Evolutionary conservation across 192 early-diverging fungal species (phyloP), one percentile per base, ranked within the genome.

Genomic region (Gryganskiella cystojenkinii): DNA sequence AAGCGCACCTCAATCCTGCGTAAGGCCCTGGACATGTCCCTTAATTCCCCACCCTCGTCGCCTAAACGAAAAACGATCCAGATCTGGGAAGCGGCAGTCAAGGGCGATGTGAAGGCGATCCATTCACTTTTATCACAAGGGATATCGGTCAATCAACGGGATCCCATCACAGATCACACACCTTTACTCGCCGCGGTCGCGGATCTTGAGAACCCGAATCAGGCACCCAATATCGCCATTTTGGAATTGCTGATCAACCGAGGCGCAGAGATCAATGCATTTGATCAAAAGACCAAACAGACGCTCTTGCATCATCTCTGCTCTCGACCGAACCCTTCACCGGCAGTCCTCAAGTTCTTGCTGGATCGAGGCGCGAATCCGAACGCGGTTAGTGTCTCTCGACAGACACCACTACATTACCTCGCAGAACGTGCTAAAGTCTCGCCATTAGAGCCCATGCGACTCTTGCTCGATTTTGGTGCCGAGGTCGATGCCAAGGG

Each of bases 241-340:
- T n/a, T 78, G 19, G 74, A 78, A 33, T 35, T 78, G 10, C 34
- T 78, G 35, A 78, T 78, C 50, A 78, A 78, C 22, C 66, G 74
- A 13, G 74, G 74, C 25, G 74, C 74, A 40, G 74, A 78, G 49
- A 78, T 78, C 50, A 78, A 78, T 55, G 74, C 74, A 4, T 78
- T 64, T 19, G 74, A 78, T 47, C 61, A 69, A 24, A 78, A 78
- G 50, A 64, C 74, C 5, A 78, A 78, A 28, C 74, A 78, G 43
- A 78, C 74, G 0, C 61, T 78, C 24, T 37, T 78, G 2, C 74
- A 78, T 34, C 74, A 78, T 49, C 55, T 78, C 2, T 78, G 74
- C 20, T 64, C 67, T 25, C 52, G 74, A 49, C 74, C 66, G 28
- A 78, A 63, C 14, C 74, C 65, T 20, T 64, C 74, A 25, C 74